These are phyloP conservation scores for Dryas alaskensis DNA, from an alignment of 306 rosid genomes.

Conservation along the genomic window DNA sequence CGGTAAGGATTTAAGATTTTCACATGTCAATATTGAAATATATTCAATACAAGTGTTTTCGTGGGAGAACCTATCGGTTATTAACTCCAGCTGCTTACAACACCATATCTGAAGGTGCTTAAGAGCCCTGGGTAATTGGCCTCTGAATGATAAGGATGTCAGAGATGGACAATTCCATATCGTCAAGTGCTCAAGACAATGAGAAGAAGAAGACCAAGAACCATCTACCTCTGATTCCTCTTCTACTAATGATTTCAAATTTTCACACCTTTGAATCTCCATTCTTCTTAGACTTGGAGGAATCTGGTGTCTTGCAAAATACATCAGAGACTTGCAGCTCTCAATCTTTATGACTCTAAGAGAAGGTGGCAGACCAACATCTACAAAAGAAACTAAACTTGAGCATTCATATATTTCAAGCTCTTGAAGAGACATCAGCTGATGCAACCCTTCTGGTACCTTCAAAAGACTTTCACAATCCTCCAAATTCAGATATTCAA, in stretches of 20 bases:
- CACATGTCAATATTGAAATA: slow-evolving; percentile 11
- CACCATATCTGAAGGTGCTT: background rate
- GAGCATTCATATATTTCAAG: background rate
- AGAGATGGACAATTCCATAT: slow-evolving; percentile 24
- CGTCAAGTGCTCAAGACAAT: background rate
- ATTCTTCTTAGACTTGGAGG: background rate
- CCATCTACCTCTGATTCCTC: background rate
- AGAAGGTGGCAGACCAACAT: background rate
- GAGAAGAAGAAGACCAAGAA: background rate
- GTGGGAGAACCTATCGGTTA: slow-evolving; percentile 12
- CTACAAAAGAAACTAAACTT: background rate
- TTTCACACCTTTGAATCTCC: fast-evolving
- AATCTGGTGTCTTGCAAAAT: background rate
- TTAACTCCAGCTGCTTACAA: slow-evolving; percentile 4
- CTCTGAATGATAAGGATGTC: background rate
- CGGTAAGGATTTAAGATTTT: slow-evolving; percentile 15
- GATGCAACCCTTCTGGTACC: background rate
- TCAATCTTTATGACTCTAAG: background rate
- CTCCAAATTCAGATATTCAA: background rate
- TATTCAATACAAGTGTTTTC: slow-evolving; percentile 5
- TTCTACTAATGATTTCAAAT: background rate
- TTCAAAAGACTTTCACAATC: background rate
- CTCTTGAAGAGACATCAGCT: background rate
- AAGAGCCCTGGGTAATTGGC: slow-evolving; percentile 17
- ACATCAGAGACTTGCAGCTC: background rate